A percentile compares a stretch with the other conserved stretches of the same genome.
These are phyloP conservation scores for Talaromyces marneffei DNA, from an alignment of 2,329 filamentous ascomycete species.

Conservation along the genomic window DNA sequence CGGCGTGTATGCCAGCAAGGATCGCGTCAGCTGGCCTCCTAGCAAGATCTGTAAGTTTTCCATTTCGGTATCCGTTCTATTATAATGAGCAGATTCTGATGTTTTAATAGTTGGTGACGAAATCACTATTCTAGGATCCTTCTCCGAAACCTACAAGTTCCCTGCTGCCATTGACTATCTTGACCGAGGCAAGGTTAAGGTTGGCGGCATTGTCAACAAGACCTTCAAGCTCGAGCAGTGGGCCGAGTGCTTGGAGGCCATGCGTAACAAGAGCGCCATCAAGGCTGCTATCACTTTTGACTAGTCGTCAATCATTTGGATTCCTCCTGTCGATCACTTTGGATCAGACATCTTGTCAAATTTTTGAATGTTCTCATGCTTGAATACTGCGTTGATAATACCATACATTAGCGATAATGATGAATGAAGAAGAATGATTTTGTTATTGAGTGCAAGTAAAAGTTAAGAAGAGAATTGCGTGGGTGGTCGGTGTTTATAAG, in stretches of 20 bases:
- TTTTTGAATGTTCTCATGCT: background rate
- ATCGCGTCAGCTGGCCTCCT: slow-evolving; percentile 62
- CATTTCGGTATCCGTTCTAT: too few species aligned
- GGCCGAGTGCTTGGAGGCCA: slow-evolving; percentile 62
- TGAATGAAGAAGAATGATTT: slow-evolving; percentile 1
- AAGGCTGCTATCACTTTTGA: slow-evolving; percentile 70
- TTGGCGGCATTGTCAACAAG: slow-evolving; percentile 67
- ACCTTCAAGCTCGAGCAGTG: slow-evolving; percentile 68
- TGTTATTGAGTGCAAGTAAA: background rate
- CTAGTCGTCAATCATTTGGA: slow-evolving; percentile 25
- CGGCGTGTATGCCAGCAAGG: slow-evolving; percentile 60
- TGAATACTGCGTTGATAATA: slow-evolving; percentile 3
- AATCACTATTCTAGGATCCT: slow-evolving; percentile 67
- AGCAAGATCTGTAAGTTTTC: slow-evolving; percentile 59
- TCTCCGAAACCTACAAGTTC: slow-evolving; percentile 70
- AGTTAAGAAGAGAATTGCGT: background rate
- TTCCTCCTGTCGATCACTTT: background rate
- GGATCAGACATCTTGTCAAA: background rate
- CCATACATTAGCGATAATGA: slow-evolving; percentile 6
- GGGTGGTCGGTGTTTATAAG: background rate
- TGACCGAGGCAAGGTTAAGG: slow-evolving; percentile 39
- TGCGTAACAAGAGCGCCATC: slow-evolving; percentile 66
- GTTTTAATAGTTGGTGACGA: slow-evolving; percentile 45
- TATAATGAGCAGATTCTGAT: background rate
- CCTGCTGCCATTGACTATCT: slow-evolving; percentile 53